Conservation (phyloP, 805 yeast species). For the Pichia rugopelliculosa region DNA sequence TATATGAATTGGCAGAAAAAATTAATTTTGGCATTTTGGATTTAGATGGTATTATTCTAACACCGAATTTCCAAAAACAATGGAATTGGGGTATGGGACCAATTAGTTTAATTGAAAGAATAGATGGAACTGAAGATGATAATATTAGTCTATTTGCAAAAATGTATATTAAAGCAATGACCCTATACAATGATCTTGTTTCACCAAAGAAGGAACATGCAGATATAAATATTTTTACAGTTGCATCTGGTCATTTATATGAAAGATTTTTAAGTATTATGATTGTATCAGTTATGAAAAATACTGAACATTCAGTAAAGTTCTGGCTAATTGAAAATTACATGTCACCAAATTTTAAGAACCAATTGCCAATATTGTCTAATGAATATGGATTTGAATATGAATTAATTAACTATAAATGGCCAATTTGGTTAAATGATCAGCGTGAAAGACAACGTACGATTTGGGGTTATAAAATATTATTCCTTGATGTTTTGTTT, state of each 20-base stretch:
- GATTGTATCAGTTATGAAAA: conserved; percentile 68
- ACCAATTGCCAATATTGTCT: conserved; percentile 53
- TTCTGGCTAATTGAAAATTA: conserved; percentile 86
- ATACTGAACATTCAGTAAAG: conserved; percentile 58
- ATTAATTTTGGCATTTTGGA: conserved; percentile 26
- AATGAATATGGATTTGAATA: conserved; percentile 54
- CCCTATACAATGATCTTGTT: neutral
- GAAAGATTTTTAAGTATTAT: conserved; percentile 70
- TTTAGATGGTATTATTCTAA: conserved; percentile 39
- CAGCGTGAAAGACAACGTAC: conserved; percentile 75
- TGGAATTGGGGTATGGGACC: conserved; percentile 9
- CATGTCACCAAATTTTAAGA: conserved; percentile 62
- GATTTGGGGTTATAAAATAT: conserved; percentile 82
- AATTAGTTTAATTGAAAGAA: conserved; percentile 3
- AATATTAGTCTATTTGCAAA: conserved; percentile 3
- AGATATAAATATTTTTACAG: conserved; percentile 70
- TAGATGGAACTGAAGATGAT: neutral
- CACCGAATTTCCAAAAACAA: conserved; percentile 35
- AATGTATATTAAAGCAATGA: neutral
- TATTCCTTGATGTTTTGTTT: conserved; percentile 80
- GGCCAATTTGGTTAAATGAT: conserved; percentile 86
- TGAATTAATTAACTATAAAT: conserved; percentile 74
- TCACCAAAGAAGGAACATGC: conserved; percentile 33
- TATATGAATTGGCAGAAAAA: conserved; percentile 31
- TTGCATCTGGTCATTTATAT: conserved; percentile 76